These are phyloP conservation scores for Fraxinus albicans DNA, from an alignment of 305 asterid genomes.

Conservation along the genomic window DNA sequence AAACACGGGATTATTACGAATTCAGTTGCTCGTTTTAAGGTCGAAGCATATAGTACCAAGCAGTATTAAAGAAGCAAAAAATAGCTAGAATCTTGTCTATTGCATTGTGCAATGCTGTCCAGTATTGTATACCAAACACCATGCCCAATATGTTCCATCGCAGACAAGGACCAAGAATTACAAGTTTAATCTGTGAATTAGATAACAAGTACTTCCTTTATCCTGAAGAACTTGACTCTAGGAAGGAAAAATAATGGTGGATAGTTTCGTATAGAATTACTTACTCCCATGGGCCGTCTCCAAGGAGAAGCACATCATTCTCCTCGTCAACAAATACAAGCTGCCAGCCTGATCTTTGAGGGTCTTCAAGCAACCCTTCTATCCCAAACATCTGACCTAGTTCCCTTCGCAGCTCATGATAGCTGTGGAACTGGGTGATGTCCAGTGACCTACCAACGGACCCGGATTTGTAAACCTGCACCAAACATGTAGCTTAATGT, in stretches of 20 bases:
- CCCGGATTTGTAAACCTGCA: slow-evolving; percentile 81
- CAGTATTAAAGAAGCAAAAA: not conserved
- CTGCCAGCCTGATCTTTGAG: slow-evolving; percentile 99
- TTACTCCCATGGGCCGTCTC: slow-evolving; percentile 99
- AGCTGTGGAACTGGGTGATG: slow-evolving; percentile 87
- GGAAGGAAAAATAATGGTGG: not conserved
- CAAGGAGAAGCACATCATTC: slow-evolving; percentile 98
- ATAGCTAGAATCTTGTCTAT: not conserved
- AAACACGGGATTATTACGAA: not conserved
- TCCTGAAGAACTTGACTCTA: not conserved
- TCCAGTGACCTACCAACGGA: slow-evolving; percentile 92
- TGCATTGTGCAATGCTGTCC: not conserved
- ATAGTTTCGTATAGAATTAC: slow-evolving; percentile 21
- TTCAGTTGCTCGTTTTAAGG: not conserved
- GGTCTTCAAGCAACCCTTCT: slow-evolving; percentile 91
- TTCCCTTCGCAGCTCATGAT: slow-evolving; percentile 84
- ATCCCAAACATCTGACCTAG: slow-evolving; percentile 90
- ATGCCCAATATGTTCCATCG: not conserved
- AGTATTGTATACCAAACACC: not conserved
- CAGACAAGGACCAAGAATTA: not conserved
- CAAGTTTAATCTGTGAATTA: not conserved
- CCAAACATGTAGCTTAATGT: slow-evolving; percentile 7
- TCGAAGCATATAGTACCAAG: not conserved
- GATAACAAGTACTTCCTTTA: not conserved
- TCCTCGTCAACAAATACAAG: slow-evolving; percentile 99